Conservation (phyloP, 345 rosid genomes). For the Crucihimalaya himalaica region DNA sequence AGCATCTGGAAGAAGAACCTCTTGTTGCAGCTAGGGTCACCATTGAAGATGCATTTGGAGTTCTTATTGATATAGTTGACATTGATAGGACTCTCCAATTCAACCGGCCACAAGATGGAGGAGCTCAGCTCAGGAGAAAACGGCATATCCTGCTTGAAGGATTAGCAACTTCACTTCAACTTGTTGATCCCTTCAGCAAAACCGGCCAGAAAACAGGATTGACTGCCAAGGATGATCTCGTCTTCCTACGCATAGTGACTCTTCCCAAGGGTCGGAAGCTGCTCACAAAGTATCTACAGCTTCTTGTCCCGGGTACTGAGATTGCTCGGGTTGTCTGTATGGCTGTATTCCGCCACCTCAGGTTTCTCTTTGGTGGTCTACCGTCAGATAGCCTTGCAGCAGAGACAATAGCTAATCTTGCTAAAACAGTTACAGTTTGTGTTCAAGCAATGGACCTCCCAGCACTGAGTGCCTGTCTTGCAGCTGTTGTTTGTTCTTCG, state of each 20-base stretch:
- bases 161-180: slow-evolving; percentile 84
- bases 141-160: slow-evolving; percentile 81
- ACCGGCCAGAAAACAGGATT: slow-evolving; percentile 51
- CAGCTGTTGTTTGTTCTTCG: slow-evolving; percentile 94
- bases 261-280: slow-evolving; percentile 89
- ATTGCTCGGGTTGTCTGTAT: slow-evolving; percentile 83
- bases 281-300: slow-evolving; percentile 65
- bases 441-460: slow-evolving; percentile 82
- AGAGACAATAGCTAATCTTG: slow-evolving; percentile 63
- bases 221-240: slow-evolving; percentile 73
- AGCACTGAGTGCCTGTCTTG: slow-evolving; percentile 90
- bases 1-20: slow-evolving; percentile 90
- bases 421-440: slow-evolving; percentile 63
- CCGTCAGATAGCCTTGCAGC: slow-evolving; percentile 65
- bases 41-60: slow-evolving; percentile 71
- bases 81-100: slow-evolving; percentile 71
- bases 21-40: slow-evolving; percentile 96
- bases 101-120: slow-evolving; percentile 84
- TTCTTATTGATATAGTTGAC: slow-evolving; percentile 88
- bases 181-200: slow-evolving; percentile 87
- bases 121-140: slow-evolving; percentile 67
- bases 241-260: slow-evolving; percentile 70
- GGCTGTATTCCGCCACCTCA: slow-evolving; percentile 92
- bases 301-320: slow-evolving; percentile 82
- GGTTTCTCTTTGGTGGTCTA: slow-evolving; percentile 81